Evolutionary conservation across 2,329 filamentous ascomycete genomes (phyloP).

Genomic region (Cytospora mali): DNA sequence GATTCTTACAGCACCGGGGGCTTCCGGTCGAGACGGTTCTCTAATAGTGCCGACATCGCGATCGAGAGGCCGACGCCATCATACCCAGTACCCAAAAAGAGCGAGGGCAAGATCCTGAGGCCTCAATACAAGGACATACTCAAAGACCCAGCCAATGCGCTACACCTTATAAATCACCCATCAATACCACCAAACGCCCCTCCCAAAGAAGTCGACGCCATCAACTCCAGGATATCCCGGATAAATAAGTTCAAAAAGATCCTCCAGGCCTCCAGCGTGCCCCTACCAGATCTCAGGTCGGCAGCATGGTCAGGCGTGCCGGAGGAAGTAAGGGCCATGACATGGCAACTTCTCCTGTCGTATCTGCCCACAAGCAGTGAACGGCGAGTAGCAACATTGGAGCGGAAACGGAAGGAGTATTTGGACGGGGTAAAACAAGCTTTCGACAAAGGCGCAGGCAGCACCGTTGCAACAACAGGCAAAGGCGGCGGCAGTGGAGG

Average conservation of each 20-base stretch:
- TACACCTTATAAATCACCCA: conserved; percentile 92
- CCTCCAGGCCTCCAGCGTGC: conserved; percentile 87
- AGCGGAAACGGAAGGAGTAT: conserved; percentile 95
- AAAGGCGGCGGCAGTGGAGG: conserved; percentile 46
- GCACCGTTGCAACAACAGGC: conserved; percentile 30
- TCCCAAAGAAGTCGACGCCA: conserved; percentile 81
- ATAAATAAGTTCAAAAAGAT: conserved; percentile 99
- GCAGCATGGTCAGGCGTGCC: conserved; percentile 94
- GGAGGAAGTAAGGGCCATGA: conserved; percentile 94
- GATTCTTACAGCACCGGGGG: conserved; percentile 10
- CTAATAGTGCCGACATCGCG: conserved; percentile 91
- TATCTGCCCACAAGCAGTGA: conserved; percentile 98
- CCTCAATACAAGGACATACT: conserved; percentile 98
- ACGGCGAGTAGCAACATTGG: conserved; percentile 82
- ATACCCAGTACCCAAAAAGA: conserved; percentile 87
- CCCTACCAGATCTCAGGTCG: conserved; percentile 78
- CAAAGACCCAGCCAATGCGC: conserved; percentile 83
- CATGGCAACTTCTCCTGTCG: conserved; percentile 95
- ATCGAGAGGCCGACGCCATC: conserved; percentile 81
- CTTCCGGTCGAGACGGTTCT: conserved; percentile 51
- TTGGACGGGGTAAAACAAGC: conserved; percentile 82
- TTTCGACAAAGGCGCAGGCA: conserved; percentile 65
- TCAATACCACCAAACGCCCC: conserved; percentile 72
- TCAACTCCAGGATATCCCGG: conserved; percentile 83
- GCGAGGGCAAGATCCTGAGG: conserved; percentile 90